phyloP scores from a whole-genome alignment of 441 rosid species.

The Arabidopsis hybrid region DNA sequence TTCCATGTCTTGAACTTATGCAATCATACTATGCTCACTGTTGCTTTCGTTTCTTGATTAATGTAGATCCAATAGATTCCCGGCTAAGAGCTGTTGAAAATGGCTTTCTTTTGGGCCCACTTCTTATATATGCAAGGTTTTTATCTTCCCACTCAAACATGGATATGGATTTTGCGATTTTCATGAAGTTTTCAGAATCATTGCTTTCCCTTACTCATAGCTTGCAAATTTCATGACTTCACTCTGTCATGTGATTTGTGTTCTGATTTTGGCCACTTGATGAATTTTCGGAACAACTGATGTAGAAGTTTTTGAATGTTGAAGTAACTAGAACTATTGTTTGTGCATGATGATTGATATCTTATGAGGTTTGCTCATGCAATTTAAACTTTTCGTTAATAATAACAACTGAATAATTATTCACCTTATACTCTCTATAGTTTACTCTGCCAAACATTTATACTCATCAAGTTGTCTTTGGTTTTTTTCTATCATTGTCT shows the following conservation, averaged over 20 bases:
- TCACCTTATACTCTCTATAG: not conserved
- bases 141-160: constrained; percentile 23
- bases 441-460: constrained; percentile 3
- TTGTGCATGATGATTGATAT: constrained; percentile 7
- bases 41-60: constrained; percentile 21
- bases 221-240: constrained; percentile 11
- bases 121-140: constrained; percentile 78
- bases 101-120: constrained; percentile 89
- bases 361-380: not conserved
- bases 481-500: constrained; percentile 33
- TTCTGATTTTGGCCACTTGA: constrained; percentile 22
- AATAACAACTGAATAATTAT: not conserved
- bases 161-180: not conserved
- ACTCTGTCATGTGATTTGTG: constrained; percentile 13
- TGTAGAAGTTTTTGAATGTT: constrained; percentile 18
- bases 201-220: constrained; percentile 13
- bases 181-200: not conserved
- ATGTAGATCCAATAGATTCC: constrained; percentile 81
- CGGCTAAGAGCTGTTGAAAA: constrained; percentile 75
- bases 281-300: constrained; percentile 1
- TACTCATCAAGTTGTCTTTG: constrained; percentile 24
- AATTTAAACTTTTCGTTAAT: not conserved
- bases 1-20: constrained; percentile 38
- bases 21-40: constrained; percentile 17
- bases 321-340: constrained; percentile 13